A percentile compares a stretch with the other conserved stretches of the same genome.
Conservation (phyloP, 108 stramenopile species). For the Pseudonitzschia multiseries region DNA sequence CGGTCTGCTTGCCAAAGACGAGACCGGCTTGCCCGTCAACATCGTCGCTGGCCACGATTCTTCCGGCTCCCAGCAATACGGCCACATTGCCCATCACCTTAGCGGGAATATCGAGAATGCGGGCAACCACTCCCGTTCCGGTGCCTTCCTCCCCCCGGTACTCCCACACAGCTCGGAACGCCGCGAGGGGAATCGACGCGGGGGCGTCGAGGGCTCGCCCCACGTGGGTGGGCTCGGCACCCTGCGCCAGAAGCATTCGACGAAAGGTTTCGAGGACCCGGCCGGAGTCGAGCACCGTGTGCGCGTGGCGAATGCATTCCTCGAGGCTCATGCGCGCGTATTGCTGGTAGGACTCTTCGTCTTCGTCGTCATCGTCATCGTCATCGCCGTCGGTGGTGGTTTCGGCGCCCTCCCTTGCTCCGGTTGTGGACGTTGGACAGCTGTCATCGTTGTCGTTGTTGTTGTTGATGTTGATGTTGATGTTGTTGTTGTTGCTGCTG, state of each 20-base stretch:
- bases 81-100: constrained; percentile 51
- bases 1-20: constrained; percentile 50
- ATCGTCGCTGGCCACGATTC: constrained; percentile 48
- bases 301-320: constrained; percentile 45
- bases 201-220: constrained; percentile 11
- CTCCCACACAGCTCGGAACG: constrained; percentile 16
- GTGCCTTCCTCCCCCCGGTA: constrained; percentile 27
- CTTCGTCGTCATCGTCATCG: neutral
- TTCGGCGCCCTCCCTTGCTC: neutral
- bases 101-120: constrained; percentile 54
- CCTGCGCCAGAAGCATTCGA: constrained; percentile 79
- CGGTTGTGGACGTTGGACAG: no score
- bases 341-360: neutral
- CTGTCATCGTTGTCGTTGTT: no score
- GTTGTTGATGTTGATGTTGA: no score
- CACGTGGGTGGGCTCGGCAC: constrained; percentile 48
- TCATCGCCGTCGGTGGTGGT: neutral
- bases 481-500: no score
- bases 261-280: constrained; percentile 62
- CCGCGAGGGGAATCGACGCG: constrained; percentile 24
- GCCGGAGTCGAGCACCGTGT: constrained; percentile 53
- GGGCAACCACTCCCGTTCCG: neutral
- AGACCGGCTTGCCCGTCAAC: constrained; percentile 72
- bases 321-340: constrained; percentile 31
- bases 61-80: constrained; percentile 75